A percentile compares a stretch with the other conserved stretches of the same genome.
Conservation (phyloP, 768 basidiomycete genomes). For the Leccinum boreale region DNA sequence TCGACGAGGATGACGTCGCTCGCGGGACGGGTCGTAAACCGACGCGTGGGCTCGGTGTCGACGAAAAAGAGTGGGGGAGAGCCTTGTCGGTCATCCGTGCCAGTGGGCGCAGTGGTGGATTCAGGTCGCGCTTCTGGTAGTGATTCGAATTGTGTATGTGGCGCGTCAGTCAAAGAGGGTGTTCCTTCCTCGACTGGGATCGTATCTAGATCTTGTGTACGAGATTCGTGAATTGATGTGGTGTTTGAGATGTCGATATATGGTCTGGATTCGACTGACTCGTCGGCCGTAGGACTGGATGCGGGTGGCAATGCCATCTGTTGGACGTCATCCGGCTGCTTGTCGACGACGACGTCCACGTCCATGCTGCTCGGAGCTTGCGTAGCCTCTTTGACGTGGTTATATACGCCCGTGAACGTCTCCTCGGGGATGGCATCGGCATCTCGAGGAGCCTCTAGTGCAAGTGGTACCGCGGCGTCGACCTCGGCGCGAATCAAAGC, state of each 20-base stretch:
- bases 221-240: not conserved
- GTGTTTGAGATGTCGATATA: conserved; percentile 8
- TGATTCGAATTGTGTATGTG: not conserved
- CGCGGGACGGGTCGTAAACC: not conserved
- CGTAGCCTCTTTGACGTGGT: conserved; percentile 3
- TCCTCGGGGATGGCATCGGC: conserved; percentile 29
- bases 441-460: conserved; percentile 11
- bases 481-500: conserved; percentile 19
- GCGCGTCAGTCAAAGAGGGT: no score
- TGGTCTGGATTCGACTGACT: conserved; percentile 6
- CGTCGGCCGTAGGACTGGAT: not conserved
- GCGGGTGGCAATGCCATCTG: not conserved
- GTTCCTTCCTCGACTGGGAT: not conserved
- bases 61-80: conserved; percentile 31
- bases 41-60: conserved; percentile 37
- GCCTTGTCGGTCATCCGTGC: not conserved
- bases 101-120: not conserved
- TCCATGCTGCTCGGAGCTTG: not conserved
- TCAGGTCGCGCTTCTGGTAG: not conserved
- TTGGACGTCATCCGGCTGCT: not conserved
- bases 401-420: conserved; percentile 38
- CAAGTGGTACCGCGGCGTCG: conserved; percentile 1
- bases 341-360: conserved; percentile 7
- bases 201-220: not conserved
- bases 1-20: conserved; percentile 26